Evolutionary conservation across 2,329 filamentous ascomycete species (phyloP).

Genomic region (Microdochium trichocladiopsis): DNA sequence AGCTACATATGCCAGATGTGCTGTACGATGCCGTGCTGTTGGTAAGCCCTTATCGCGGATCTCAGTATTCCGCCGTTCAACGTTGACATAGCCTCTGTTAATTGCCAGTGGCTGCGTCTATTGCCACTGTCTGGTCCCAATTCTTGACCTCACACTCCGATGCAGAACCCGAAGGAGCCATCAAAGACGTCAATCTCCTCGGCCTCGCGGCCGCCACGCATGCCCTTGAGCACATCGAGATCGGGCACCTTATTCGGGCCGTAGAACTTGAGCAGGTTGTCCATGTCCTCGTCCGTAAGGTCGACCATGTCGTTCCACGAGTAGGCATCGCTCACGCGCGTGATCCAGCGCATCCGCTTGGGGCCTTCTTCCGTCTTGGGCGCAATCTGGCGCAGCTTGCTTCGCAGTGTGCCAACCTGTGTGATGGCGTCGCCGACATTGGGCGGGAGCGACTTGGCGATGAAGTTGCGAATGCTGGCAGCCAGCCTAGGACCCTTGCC

Average conservation of each 20-base stretch:
- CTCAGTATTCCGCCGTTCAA: too few relatives aligned
- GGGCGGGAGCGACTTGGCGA: constrained; percentile 66
- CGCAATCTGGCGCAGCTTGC: constrained; percentile 70
- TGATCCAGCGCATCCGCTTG: constrained; percentile 96
- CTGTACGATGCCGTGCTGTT: too few relatives aligned
- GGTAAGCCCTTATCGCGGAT: too few relatives aligned
- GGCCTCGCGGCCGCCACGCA: constrained; percentile 37
- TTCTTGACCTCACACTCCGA: constrained; percentile 27
- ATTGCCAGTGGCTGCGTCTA: too few relatives aligned
- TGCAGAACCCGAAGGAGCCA: constrained; percentile 52
- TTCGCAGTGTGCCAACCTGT: constrained; percentile 72
- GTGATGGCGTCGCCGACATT: constrained; percentile 82
- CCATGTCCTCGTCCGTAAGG: constrained; percentile 80
- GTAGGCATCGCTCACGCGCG: constrained; percentile 81
- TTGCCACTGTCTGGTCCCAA: not conserved
- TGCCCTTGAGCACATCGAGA: constrained; percentile 45
- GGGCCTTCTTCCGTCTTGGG: constrained; percentile 67
- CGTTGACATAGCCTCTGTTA: too few relatives aligned
- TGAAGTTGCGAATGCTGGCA: constrained; percentile 75
- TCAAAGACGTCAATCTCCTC: constrained; percentile 49
- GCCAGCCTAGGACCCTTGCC: constrained; percentile 91
- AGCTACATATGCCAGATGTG: too few relatives aligned
- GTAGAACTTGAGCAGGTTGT: constrained; percentile 73
- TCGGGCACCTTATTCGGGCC: constrained; percentile 45
- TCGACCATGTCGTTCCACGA: constrained; percentile 76